phyloP scores from a whole-genome alignment of 192 early-diverging fungal genomes.

The Paraglomus occultum region DNA sequence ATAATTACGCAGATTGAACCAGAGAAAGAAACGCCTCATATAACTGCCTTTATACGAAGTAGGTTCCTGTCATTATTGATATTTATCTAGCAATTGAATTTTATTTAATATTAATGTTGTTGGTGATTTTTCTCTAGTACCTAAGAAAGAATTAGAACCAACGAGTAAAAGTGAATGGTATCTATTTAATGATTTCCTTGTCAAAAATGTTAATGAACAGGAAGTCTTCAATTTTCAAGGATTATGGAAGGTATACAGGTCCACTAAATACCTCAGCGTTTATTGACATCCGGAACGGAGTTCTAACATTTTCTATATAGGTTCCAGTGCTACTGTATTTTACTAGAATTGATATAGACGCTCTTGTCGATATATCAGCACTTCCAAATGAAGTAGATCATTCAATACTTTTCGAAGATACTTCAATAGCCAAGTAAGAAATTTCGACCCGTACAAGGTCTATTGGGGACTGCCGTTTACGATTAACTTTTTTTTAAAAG shows the following conservation, averaged over 20 bases:
- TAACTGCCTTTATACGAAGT: constrained; percentile 49
- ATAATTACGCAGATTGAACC: constrained; percentile 53
- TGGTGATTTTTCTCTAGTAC: constrained; percentile 31
- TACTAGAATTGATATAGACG: constrained; percentile 51
- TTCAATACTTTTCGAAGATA: constrained; percentile 54
- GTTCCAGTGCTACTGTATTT: constrained; percentile 70
- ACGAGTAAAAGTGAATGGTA: constrained; percentile 63
- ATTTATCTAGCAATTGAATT: not conserved
- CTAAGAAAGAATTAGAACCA: constrained; percentile 36
- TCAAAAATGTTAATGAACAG: constrained; percentile 65
- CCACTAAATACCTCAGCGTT: not conserved
- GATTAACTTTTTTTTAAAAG: not conserved
- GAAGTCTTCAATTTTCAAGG: constrained; percentile 63
- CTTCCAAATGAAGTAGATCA: constrained; percentile 45
- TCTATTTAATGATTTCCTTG: constrained; percentile 95
- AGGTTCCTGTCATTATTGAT: not conserved
- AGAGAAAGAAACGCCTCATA: constrained; percentile 62
- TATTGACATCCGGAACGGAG: not conserved
- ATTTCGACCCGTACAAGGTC: not conserved
- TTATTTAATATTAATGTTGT: not conserved
- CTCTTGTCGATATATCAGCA: constrained; percentile 46
- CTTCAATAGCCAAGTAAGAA: constrained; percentile 61
- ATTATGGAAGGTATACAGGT: constrained; percentile 47
- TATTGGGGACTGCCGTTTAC: not conserved
- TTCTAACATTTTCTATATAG: constrained; percentile 31